These are phyloP conservation scores for Barbarea vulgaris DNA, from an alignment of 345 rosid genomes.

Conservation along the genomic window DNA sequence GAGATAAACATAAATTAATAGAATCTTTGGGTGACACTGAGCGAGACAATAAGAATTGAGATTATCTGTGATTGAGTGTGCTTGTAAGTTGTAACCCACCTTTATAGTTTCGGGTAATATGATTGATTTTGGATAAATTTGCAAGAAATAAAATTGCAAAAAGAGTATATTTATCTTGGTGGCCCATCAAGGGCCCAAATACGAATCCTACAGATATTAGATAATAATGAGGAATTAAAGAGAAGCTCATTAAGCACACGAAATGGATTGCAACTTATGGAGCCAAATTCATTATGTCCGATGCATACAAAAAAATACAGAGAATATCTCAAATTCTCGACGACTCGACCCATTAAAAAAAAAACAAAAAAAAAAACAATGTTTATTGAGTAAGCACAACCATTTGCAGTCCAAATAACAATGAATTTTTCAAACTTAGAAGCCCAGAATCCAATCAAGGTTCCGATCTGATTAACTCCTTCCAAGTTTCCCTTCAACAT, in stretches of 20 bases:
- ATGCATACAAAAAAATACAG: background rate
- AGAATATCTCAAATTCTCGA: background rate
- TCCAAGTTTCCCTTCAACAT: background rate
- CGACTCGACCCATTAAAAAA: too few species aligned
- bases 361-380: background rate
- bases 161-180: too few species aligned
- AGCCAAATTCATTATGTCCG: background rate
- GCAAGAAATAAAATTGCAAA: background rate
- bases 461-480: background rate
- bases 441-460: background rate
- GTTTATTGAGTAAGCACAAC: slow-evolving; percentile 13
- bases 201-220: background rate
- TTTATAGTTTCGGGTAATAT: background rate
- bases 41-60: background rate
- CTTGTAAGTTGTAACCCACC: background rate
- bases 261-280: background rate
- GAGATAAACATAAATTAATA: background rate
- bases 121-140: background rate
- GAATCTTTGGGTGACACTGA: background rate
- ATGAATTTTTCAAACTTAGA: background rate
- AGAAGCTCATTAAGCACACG: background rate
- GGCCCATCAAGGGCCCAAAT: background rate
- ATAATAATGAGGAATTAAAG: background rate
- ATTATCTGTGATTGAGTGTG: background rate
- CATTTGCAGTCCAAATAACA: background rate